Evolutionary conservation across 2,329 filamentous ascomycete species (phyloP).

Genomic region (Sphaceloma murrayae): DNA sequence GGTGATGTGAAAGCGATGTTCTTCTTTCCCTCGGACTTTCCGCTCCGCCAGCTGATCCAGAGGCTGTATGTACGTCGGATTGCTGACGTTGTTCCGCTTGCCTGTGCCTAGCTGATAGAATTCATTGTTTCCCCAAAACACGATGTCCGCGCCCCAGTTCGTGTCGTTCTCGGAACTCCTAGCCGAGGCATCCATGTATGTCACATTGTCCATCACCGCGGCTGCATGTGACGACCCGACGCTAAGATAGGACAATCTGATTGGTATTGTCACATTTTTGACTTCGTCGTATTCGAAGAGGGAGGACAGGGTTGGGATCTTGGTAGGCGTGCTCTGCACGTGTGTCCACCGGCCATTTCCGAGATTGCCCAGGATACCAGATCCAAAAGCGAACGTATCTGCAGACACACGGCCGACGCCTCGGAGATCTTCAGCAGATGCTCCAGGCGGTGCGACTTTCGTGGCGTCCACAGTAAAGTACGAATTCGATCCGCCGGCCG

Average conservation of each 20-base stretch:
- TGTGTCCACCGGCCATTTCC: conserved; percentile 88
- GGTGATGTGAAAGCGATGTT: conserved; percentile 71
- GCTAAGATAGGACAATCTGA: conserved; percentile 62
- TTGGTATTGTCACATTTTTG: conserved; percentile 58
- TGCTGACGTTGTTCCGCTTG: conserved; percentile 68
- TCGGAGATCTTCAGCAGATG: conserved; percentile 26
- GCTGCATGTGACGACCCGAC: conserved; percentile 73
- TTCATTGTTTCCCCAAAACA: conserved; percentile 95
- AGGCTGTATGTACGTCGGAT: conserved; percentile 69
- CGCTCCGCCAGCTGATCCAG: conserved; percentile 57
- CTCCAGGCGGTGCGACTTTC: conserved; percentile 38
- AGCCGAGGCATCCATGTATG: conserved; percentile 42
- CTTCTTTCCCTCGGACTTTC: conserved; percentile 53
- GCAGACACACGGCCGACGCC: conserved; percentile 51
- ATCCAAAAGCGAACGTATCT: conserved; percentile 80
- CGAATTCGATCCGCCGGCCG: conserved; percentile 76
- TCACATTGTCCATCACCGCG: conserved; percentile 72
- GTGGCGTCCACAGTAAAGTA: conserved; percentile 79
- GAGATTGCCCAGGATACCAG: conserved; percentile 72
- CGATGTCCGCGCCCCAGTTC: conserved; percentile 78
- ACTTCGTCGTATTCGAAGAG: conserved; percentile 81
- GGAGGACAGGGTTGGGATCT: conserved; percentile 73
- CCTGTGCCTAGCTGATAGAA: conserved; percentile 87
- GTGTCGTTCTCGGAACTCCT: conserved; percentile 55
- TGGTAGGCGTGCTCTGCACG: conserved; percentile 64